Conservation (phyloP, 2,329 filamentous ascomycete genomes). For the Neurospora sp. region DNA sequence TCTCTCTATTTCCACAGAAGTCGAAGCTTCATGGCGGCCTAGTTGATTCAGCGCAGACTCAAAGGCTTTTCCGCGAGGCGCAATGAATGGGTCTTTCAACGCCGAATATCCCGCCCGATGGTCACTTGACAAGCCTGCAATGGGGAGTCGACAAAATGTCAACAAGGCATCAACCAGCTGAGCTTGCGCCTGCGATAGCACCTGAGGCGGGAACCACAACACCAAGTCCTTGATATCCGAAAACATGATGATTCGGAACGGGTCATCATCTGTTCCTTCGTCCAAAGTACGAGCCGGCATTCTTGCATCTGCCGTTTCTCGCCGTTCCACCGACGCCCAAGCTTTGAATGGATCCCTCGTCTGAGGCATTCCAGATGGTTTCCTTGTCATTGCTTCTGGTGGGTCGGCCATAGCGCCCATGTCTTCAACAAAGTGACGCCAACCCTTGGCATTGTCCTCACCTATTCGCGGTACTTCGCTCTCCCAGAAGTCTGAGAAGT, state of each 20-base stretch:
- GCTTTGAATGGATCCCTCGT: constrained; percentile 38
- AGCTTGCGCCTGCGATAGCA: constrained; percentile 25
- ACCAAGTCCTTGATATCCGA: constrained; percentile 62
- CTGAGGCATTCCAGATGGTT: constrained; percentile 9
- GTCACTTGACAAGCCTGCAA: constrained; percentile 22
- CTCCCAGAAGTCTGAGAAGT: constrained; percentile 75
- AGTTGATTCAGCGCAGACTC: constrained; percentile 7
- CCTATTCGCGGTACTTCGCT: constrained; percentile 71
- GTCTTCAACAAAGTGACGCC: constrained; percentile 43
- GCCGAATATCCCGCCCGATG: constrained; percentile 20
- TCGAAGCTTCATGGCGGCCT: not conserved
- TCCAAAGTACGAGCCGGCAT: constrained; percentile 67
- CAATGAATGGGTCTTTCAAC: constrained; percentile 43
- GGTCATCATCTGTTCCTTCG: constrained; percentile 66
- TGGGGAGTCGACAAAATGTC: constrained; percentile 55
- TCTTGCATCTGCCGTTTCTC: constrained; percentile 34
- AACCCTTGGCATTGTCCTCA: constrained; percentile 61
- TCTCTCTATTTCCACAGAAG: constrained; percentile 6
- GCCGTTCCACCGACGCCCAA: constrained; percentile 46
- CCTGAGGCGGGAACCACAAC: constrained; percentile 33
- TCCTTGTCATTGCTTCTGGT: constrained; percentile 27
- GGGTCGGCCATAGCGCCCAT: constrained; percentile 26
- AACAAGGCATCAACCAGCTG: constrained; percentile 61
- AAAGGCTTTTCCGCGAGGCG: constrained; percentile 25
- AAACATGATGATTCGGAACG: constrained; percentile 72